A percentile compares a stretch with the other conserved stretches of the same genome.
These are phyloP conservation scores for Abortiporus biennis DNA, from an alignment of 1,284 basidiomycete genomes.

Conservation along the genomic window DNA sequence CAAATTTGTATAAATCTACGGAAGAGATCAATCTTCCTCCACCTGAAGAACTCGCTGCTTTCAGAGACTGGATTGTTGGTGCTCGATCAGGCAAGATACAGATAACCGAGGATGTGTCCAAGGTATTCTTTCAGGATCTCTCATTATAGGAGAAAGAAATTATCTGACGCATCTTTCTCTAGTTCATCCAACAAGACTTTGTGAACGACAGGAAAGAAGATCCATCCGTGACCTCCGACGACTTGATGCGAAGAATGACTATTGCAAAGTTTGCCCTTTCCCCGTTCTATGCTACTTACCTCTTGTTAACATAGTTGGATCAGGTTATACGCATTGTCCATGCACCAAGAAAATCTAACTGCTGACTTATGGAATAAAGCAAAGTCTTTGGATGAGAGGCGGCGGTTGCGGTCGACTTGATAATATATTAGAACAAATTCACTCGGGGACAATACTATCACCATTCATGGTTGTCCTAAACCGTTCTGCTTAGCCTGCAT, in stretches of 20 bases:
- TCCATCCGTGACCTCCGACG: constrained; percentile 43
- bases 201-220: constrained; percentile 50
- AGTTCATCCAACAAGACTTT: constrained; percentile 75
- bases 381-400: constrained; percentile 29
- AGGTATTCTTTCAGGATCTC: constrained; percentile 30
- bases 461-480: neutral
- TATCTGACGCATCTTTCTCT: neutral
- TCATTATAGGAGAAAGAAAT: neutral
- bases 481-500: constrained; percentile 56
- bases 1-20: constrained; percentile 41
- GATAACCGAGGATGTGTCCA: constrained; percentile 46
- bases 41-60: constrained; percentile 39
- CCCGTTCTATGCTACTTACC: constrained; percentile 2
- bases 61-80: constrained; percentile 48
- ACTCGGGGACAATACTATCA: neutral
- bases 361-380: constrained; percentile 33
- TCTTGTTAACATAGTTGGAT: constrained; percentile 1
- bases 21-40: constrained; percentile 39
- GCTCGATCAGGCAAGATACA: constrained; percentile 41
- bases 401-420: constrained; percentile 19
- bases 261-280: constrained; percentile 47
- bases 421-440: neutral
- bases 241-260: constrained; percentile 58
- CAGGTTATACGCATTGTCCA: constrained; percentile 31
- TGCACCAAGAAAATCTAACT: constrained; percentile 28